phyloP scores from a whole-genome alignment of 345 rosid genomes.

The Populus ilicifolia region DNA sequence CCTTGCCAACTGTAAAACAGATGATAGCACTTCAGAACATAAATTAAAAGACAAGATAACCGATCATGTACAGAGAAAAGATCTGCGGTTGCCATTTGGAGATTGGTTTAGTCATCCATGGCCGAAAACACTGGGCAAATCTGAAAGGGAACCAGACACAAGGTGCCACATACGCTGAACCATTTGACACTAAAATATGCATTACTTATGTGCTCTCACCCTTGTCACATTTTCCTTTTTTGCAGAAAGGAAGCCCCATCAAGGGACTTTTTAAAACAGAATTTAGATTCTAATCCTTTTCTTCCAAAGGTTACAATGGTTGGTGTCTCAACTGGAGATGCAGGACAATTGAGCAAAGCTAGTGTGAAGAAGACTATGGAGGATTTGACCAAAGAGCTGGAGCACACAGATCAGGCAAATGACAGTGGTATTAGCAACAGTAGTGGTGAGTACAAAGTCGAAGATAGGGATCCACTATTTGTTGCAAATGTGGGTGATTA shows the following conservation, averaged over 20 bases:
- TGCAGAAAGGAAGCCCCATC: slow-evolving; percentile 32
- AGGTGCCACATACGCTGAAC: slow-evolving; percentile 31
- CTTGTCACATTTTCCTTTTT: slow-evolving; percentile 8
- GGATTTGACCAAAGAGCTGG: slow-evolving; percentile 66
- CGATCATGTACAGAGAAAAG: slow-evolving; percentile 32
- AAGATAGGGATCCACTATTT: slow-evolving; percentile 83
- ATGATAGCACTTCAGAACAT: slow-evolving; percentile 30
- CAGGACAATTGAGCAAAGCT: slow-evolving; percentile 72
- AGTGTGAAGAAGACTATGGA: slow-evolving; percentile 84
- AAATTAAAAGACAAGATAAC: slow-evolving; percentile 31
- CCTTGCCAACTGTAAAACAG: slow-evolving; percentile 34
- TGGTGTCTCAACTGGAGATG: slow-evolving; percentile 80
- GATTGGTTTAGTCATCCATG: slow-evolving; percentile 58
- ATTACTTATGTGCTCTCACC: not conserved
- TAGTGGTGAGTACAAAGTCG: slow-evolving; percentile 30
- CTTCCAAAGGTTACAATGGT: slow-evolving; percentile 99
- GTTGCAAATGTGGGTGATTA: slow-evolving; percentile 92
- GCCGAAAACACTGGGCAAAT: slow-evolving; percentile 32
- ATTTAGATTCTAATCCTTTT: slow-evolving; percentile 55
- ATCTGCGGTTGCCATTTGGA: slow-evolving; percentile 55
- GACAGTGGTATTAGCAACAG: slow-evolving; percentile 18
- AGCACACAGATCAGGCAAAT: slow-evolving; percentile 56
- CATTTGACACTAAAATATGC: not conserved
- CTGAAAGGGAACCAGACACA: slow-evolving; percentile 28
- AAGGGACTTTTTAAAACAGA: slow-evolving; percentile 30